A percentile compares a stretch with the other conserved stretches of the same genome.
phyloP scores from a whole-genome alignment of 78 protist genomes.

The Anaeramoeba ignava region DNA sequence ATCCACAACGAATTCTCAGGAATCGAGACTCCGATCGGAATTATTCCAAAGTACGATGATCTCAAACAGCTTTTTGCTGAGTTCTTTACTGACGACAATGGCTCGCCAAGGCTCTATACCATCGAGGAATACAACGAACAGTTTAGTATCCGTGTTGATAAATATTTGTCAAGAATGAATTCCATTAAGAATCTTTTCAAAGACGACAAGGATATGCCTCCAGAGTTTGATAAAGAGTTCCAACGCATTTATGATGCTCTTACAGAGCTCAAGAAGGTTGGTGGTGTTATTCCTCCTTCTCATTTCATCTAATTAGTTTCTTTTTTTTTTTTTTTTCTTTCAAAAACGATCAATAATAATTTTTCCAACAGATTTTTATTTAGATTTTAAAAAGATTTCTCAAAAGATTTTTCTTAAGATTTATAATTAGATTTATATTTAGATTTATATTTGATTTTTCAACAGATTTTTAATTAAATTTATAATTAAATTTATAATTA shows the following conservation, averaged over 20 bases:
- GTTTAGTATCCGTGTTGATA: background rate
- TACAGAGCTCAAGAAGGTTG: background rate
- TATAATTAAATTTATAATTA: background rate
- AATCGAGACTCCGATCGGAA: background rate
- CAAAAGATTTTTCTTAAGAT: background rate
- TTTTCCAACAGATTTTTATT: conserved; percentile 1
- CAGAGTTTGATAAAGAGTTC: background rate
- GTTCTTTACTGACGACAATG: conserved; percentile 32
- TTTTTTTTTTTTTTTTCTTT: conserved; percentile 6
- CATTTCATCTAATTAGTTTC: background rate
- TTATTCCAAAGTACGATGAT: background rate
- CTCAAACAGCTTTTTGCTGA: conserved; percentile 14
- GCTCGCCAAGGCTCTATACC: conserved; percentile 7
- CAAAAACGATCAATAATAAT: background rate
- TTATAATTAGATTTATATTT: background rate
- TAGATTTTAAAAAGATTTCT: background rate
- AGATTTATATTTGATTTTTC: background rate
- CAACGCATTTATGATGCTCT: background rate
- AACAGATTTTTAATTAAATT: background rate
- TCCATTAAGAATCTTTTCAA: background rate
- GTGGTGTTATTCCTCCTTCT: background rate
- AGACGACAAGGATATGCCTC: background rate
- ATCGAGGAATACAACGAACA: background rate
- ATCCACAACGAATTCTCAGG: background rate
- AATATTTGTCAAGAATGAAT: background rate